Evolutionary conservation across 495 filamentous ascomycete genomes (phyloP), one percentile per base, ranked within the genome.

Genomic region (Annulohypoxylon maeteangense): DNA sequence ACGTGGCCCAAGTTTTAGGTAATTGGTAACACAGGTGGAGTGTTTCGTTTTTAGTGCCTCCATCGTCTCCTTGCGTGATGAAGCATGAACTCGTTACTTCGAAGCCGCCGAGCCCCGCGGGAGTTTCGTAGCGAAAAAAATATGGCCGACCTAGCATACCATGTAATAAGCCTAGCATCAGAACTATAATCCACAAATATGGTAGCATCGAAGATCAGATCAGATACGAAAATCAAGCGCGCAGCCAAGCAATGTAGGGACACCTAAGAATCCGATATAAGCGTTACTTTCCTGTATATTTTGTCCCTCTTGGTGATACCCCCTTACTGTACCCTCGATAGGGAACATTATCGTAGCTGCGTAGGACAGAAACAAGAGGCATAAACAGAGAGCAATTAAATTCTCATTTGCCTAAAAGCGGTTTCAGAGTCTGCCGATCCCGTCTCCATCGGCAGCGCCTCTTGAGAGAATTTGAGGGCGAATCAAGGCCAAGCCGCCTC

Each of bases 381-480:
- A 11, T 4, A 53, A 50, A 42, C n/a, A n/a, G 4, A 44, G 40
- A 44, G 40, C 40, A 44, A 44, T 44, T 44, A 55, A 60, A 61
- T 55, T 18, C 51, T 53, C 45, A 70, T 70, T 65, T 70, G 67
- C 67, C 67, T 70, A 70, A 70, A 70, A 29, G 55, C 65, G 67
- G 62, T 61, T 67, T 71, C 68, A 71, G 55, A 23, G 51, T 63
- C 64, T 63, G 63, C 53, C 58, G 69, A 72, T 67, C 63, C 20
- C 29, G 40, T 67, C 57, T 67, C 68, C 56, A 54, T 56, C 68
- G 67, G 67, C 68, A 66, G 32, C 67, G 62, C 63, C 56, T 65
- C 48, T n/a, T 62, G 68, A 56, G 57, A 66, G 50, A 62, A 71
- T 66, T 57, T 57, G 29, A 57, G 45, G 29, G 40, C 65, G 70